Evolutionary conservation across 768 basidiomycete genomes (phyloP).

Genomic region (Amanita brunnescens): DNA sequence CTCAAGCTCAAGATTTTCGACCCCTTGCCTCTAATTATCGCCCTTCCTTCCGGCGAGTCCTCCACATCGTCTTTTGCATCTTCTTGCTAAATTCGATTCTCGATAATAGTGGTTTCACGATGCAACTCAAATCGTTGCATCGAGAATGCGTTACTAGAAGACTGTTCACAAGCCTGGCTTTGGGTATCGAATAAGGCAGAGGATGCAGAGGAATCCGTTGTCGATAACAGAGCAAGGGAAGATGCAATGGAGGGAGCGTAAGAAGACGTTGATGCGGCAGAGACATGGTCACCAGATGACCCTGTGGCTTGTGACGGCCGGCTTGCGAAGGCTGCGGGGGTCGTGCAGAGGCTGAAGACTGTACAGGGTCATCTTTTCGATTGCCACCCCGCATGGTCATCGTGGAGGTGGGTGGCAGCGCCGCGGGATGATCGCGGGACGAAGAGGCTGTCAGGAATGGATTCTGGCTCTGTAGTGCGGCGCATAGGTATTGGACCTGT

Average conservation of each 20-base stretch:
- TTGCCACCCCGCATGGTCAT: slow-evolving; percentile 35
- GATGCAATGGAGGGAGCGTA: slow-evolving; percentile 64
- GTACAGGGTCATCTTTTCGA: slow-evolving; percentile 83
- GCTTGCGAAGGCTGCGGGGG: slow-evolving; percentile 24
- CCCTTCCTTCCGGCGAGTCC: slow-evolving; percentile 33
- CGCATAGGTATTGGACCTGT: slow-evolving; percentile 57
- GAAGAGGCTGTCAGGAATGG: slow-evolving; percentile 47
- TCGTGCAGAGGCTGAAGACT: slow-evolving; percentile 62
- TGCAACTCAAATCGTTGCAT: slow-evolving; percentile 71
- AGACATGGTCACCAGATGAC: slow-evolving; percentile 61
- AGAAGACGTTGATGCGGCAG: slow-evolving; percentile 67
- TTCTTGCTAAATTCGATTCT: slow-evolving; percentile 61
- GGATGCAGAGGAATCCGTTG: slow-evolving; percentile 69
- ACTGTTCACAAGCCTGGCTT: slow-evolving; percentile 39
- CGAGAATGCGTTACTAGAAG: slow-evolving; percentile 61
- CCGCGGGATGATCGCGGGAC: slow-evolving; percentile 19
- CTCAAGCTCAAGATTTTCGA: slow-evolving; percentile 51
- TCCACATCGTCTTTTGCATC: slow-evolving; percentile 48
- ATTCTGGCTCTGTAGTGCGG: slow-evolving; percentile 56
- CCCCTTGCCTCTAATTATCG: slow-evolving; percentile 36
- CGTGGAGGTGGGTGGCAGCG: slow-evolving; percentile 13
- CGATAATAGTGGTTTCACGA: slow-evolving; percentile 71
- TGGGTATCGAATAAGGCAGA: slow-evolving; percentile 59
- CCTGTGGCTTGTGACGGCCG: slow-evolving; percentile 46
- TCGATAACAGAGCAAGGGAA: slow-evolving; percentile 70